phyloP scores from a whole-genome alignment of 805 yeast species.

The Nakazawaea wyomingensis region DNA sequence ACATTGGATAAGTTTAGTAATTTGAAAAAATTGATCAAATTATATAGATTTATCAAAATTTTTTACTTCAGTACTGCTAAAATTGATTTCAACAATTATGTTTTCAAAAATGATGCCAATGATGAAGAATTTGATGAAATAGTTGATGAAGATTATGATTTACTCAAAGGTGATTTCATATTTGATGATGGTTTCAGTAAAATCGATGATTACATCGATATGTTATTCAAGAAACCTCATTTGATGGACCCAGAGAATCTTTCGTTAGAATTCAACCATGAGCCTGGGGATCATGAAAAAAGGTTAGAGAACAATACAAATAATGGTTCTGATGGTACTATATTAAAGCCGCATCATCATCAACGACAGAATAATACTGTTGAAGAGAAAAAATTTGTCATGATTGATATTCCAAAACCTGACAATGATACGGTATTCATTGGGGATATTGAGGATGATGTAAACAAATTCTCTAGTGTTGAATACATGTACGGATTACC shows the following conservation, averaged over 20 bases:
- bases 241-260: background rate
- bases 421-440: constrained; percentile 12
- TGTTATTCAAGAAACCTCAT: constrained; percentile 8
- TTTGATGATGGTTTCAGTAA: constrained; percentile 21
- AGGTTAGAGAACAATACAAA: too few relatives aligned
- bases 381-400: background rate
- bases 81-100: constrained; percentile 41
- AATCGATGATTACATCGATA: constrained; percentile 8
- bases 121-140: constrained; percentile 42
- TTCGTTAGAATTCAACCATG: background rate
- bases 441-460: constrained; percentile 11
- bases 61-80: constrained; percentile 45
- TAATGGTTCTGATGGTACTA: too few relatives aligned
- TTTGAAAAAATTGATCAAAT: constrained; percentile 19
- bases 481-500: constrained; percentile 48
- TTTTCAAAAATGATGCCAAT: constrained; percentile 22
- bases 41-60: constrained; percentile 29
- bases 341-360: too few relatives aligned
- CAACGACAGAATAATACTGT: too few relatives aligned
- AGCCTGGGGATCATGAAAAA: too few relatives aligned
- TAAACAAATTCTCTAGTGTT: constrained; percentile 18
- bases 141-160: constrained; percentile 23
- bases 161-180: constrained; percentile 19
- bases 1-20: constrained; percentile 16
- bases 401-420: constrained; percentile 19